Base-by-base conservation (phyloP, 805 yeast species). In the Ogataea pignaliae region DNA sequence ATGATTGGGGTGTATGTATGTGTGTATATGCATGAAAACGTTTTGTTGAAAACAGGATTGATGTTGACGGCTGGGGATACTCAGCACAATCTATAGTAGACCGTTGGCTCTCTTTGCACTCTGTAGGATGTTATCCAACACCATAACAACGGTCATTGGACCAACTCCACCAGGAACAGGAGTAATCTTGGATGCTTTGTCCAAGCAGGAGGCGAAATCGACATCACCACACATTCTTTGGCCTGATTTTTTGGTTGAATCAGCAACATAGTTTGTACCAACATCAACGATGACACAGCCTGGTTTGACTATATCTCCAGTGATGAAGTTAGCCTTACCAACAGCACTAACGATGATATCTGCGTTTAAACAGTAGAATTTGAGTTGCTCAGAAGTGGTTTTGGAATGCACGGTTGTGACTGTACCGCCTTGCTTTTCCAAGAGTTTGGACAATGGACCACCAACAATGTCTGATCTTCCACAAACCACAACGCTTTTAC, bases 141-240 rank as follows among this genome's bases (percentile, higher is more conserved):
- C 78, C 97, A 90, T 89, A 34, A 96, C 96, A 39, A 91, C 97
- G 26, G 99, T 91, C 98, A 91, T 91, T 52, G 99, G 99, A 34
- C 99, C 99, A 50, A 91, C 98, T 56, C 98, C 98, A 62, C 98
- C 98, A 29, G 99, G 99, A 44, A 91, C 99, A 14, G 99, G 99
- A 6, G 98, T 90, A 50, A 93, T 77, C 55, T 75, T 78, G 11
- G 82, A 68, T 3, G 90, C 93, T 42, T 73, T 75, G 41, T 70
- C 63, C 45, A 73, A 65, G 43, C 88, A 90, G 29, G 81, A 69
- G 43, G 72, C 85, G 58, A 73, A 91, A 57, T 90, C 97, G 36
- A 88, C 97, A 64, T 91, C 99, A 51, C 99, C 99, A n/a, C 88
- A 96, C 62, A 91, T 71, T 60, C 82, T 79, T 58, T 73, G 78